These are phyloP conservation scores for Bruguiera gymnorhiza DNA, from an alignment of 345 rosid species.

Conservation along the genomic window DNA sequence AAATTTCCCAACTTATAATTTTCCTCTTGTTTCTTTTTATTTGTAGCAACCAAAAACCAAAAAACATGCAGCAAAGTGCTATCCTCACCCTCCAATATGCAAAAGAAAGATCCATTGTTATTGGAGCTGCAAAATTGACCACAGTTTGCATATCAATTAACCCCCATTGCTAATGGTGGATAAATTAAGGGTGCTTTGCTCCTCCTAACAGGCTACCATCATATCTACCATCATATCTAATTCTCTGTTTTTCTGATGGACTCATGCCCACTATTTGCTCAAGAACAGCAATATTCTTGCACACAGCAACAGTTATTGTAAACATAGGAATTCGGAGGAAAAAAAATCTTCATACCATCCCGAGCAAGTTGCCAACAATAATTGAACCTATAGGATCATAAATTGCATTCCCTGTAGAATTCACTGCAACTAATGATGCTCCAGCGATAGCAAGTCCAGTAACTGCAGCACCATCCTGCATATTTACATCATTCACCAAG, in stretches of 20 bases:
- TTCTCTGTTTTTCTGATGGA: neutral
- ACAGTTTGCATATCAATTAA: too few relatives aligned
- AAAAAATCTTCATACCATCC: conserved; percentile 56
- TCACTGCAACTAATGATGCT: conserved; percentile 86
- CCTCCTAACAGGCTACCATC: neutral
- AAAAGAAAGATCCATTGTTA: too few relatives aligned
- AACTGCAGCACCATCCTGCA: conserved; percentile 98
- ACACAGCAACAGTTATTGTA: neutral
- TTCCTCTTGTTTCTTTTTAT: too few relatives aligned
- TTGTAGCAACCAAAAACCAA: too few relatives aligned
- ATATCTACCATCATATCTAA: neutral
- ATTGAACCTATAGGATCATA: conserved; percentile 96
- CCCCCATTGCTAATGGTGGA: too few relatives aligned
- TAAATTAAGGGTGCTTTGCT: too few relatives aligned
- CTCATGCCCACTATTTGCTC: neutral
- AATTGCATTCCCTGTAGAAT: conserved; percentile 76
- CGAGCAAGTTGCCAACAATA: conserved; percentile 85
- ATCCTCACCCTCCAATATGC: too few relatives aligned
- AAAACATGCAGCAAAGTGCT: too few relatives aligned
- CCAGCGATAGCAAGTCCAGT: conserved; percentile 89
- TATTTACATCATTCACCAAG: conserved; percentile 4
- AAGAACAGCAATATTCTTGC: neutral
- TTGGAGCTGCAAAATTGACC: too few relatives aligned
- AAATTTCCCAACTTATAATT: too few relatives aligned
- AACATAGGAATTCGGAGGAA: neutral